Percentiles rank a stretch among this genome's conserved stretches.
phyloP scores from a whole-genome alignment of 2,329 filamentous ascomycete genomes.

The Domatiomyces catenatus region DNA sequence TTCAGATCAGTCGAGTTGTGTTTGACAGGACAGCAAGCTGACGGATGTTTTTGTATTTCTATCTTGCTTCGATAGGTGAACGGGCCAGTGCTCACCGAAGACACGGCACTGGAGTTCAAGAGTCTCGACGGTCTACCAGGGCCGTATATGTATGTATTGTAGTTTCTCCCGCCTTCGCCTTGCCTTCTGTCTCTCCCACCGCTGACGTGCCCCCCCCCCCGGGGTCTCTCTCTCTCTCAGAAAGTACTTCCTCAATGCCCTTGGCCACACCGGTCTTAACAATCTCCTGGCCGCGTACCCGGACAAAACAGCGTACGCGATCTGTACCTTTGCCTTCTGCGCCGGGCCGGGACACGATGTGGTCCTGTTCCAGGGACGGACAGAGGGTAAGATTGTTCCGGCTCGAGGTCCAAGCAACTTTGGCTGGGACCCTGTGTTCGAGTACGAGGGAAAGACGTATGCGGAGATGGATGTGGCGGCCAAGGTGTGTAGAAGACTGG shows the following conservation, averaged over 20 bases:
- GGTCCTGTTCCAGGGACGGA: conserved; percentile 81
- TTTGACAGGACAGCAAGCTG: neutral
- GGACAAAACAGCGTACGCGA: conserved; percentile 81
- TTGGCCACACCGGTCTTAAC: conserved; percentile 76
- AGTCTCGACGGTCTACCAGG: conserved; percentile 83
- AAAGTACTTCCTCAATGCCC: conserved; percentile 79
- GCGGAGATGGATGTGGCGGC: conserved; percentile 89
- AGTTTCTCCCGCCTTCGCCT: neutral
- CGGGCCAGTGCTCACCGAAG: conserved; percentile 85
- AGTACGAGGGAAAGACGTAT: conserved; percentile 81
- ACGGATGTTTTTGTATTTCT: neutral
- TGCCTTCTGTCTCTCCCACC: neutral
- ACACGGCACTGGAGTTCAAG: conserved; percentile 86
- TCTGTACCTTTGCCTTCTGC: conserved; percentile 91
- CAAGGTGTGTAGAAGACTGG: conserved; percentile 46
- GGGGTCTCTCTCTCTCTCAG: no score
- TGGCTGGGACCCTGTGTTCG: conserved; percentile 93
- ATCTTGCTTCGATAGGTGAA: conserved; percentile 40
- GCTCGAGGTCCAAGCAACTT: conserved; percentile 68
- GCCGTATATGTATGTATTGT: conserved; percentile 76
- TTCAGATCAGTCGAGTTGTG: neutral
- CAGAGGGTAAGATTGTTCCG: conserved; percentile 71
- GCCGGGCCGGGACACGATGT: conserved; percentile 70
- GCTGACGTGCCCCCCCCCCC: neutral
- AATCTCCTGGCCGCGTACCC: conserved; percentile 77